Conservation (phyloP, 1,284 basidiomycete species). For the Cutaneotrichosporon curvatum region DNA sequence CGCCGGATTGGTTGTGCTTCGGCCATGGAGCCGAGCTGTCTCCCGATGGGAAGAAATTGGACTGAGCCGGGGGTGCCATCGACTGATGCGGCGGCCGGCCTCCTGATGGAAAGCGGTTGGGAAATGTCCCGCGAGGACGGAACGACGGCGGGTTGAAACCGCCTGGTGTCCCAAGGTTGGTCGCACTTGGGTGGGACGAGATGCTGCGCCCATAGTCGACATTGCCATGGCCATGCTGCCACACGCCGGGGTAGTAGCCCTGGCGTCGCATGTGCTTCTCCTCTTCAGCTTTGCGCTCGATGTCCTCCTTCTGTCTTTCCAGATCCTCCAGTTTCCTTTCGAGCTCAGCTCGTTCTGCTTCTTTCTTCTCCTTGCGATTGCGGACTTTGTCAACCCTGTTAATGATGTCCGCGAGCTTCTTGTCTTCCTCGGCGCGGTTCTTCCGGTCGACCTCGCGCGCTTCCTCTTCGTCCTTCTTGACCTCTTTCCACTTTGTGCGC, state of each 20-base stretch:
- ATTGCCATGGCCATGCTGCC: background rate
- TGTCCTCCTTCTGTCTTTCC: slow-evolving; percentile 31
- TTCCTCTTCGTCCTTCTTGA: slow-evolving; percentile 35
- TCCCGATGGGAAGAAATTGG: slow-evolving; percentile 3
- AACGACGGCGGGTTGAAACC: slow-evolving; percentile 18
- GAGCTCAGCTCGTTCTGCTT: slow-evolving; percentile 37
- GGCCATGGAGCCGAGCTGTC: slow-evolving; percentile 8
- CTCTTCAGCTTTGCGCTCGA: slow-evolving; percentile 35
- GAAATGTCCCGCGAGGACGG: slow-evolving; percentile 30
- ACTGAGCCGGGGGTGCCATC: slow-evolving; percentile 3
- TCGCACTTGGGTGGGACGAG: slow-evolving; percentile 1
- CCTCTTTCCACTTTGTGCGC: slow-evolving; percentile 24
- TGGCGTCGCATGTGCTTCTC: slow-evolving; percentile 18
- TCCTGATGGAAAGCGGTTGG: slow-evolving; percentile 32
- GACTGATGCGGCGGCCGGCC: slow-evolving; percentile 12
- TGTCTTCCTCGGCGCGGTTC: slow-evolving; percentile 37
- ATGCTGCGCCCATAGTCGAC: background rate
- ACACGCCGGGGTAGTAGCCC: slow-evolving; percentile 14
- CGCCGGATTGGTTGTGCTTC: background rate
- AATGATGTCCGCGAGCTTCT: slow-evolving; percentile 32
- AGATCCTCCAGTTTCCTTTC: slow-evolving; percentile 39
- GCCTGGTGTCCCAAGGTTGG: slow-evolving; percentile 2
- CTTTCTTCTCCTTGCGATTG: slow-evolving; percentile 52
- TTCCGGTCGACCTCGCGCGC: slow-evolving; percentile 36
- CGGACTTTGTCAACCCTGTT: slow-evolving; percentile 71